These are phyloP conservation scores for Sclerotinia borealis DNA, from an alignment of 2,329 filamentous ascomycete genomes.

Conservation along the genomic window DNA sequence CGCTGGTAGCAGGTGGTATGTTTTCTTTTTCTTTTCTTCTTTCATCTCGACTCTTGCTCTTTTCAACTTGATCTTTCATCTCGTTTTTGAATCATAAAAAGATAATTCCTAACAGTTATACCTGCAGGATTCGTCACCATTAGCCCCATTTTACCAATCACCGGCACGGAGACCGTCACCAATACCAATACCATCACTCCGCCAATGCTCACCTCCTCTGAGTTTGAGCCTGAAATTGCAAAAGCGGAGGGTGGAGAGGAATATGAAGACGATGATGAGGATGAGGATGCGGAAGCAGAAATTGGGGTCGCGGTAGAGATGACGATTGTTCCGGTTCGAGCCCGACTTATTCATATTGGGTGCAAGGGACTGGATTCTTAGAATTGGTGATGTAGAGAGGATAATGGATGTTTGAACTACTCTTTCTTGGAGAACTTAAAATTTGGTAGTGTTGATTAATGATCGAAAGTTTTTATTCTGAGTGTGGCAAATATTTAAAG, in stretches of 20 bases:
- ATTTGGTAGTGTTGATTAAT: not conserved
- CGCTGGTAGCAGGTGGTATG: not conserved
- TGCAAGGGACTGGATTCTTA: not conserved
- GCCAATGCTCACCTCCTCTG: too few species aligned
- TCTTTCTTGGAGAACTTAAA: too few species aligned
- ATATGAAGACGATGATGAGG: not conserved
- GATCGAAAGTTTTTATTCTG: not conserved
- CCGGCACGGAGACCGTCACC: not conserved
- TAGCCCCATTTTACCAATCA: too few species aligned
- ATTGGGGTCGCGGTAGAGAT: not conserved
- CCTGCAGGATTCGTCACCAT: not conserved
- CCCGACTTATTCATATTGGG: not conserved
- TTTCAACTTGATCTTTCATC: too few species aligned
- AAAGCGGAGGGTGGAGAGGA: not conserved
- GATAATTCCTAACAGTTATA: not conserved
- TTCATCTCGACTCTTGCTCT: too few species aligned
- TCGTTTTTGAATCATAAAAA: too few species aligned
- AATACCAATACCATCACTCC: not conserved
- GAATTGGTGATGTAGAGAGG: not conserved
- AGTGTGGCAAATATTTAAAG: not conserved
- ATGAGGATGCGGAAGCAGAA: not conserved
- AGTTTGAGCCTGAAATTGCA: not conserved
- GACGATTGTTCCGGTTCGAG: not conserved
- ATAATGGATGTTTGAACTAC: not conserved
- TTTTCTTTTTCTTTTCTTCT: not conserved